A percentile compares a stretch with the other conserved stretches of the same genome.
These are phyloP conservation scores for Termitomyces sp. DNA, from an alignment of 768 basidiomycete genomes.

Conservation along the genomic window DNA sequence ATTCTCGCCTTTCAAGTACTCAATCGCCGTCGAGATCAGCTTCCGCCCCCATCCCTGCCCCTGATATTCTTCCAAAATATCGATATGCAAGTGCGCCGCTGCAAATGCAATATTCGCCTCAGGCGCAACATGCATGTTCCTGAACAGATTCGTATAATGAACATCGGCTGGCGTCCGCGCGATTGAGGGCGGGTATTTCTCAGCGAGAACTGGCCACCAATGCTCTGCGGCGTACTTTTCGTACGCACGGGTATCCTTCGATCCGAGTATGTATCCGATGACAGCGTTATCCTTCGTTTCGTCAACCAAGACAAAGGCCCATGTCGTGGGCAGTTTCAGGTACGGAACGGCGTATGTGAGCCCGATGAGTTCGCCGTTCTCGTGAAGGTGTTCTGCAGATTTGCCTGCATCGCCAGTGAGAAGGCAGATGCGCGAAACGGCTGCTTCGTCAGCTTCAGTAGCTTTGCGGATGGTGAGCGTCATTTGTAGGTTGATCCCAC, in stretches of 20 bases:
- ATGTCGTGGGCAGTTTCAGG: conserved; percentile 61
- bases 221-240: conserved; percentile 48
- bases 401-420: conserved; percentile 69
- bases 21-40: conserved; percentile 53
- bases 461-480: conserved; percentile 53
- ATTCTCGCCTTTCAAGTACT: conserved; percentile 43
- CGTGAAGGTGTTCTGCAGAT: conserved; percentile 61
- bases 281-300: conserved; percentile 37
- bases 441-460: conserved; percentile 46
- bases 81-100: conserved; percentile 73
- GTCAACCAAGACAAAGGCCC: conserved; percentile 73
- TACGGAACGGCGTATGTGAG: conserved; percentile 77
- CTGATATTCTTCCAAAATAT: conserved; percentile 66
- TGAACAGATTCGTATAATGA: conserved; percentile 36
- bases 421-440: conserved; percentile 70
- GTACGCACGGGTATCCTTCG: conserved; percentile 63
- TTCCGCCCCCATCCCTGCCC: conserved; percentile 68
- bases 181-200: conserved; percentile 44
- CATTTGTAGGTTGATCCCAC: conserved; percentile 21
- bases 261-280: conserved; percentile 71
- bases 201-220: conserved; percentile 67
- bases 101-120: conserved; percentile 61
- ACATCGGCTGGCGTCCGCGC: conserved; percentile 40
- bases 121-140: conserved; percentile 40
- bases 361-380: conserved; percentile 61